phyloP scores from a whole-genome alignment of 2,329 filamentous ascomycete genomes.

The Biscogniauxia marginata region DNA sequence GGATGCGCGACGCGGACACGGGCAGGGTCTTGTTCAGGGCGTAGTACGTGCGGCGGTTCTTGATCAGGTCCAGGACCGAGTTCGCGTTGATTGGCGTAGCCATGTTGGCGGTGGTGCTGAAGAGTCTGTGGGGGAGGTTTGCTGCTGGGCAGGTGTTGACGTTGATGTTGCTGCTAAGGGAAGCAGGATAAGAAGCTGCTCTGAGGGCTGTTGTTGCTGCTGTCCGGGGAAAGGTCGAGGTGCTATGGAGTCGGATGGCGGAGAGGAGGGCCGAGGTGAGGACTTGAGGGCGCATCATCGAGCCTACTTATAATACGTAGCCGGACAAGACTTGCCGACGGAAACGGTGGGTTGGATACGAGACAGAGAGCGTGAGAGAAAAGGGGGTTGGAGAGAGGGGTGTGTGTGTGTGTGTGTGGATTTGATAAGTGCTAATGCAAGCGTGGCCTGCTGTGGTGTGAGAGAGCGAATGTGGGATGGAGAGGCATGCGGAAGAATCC shows the following conservation, averaged over 20 bases:
- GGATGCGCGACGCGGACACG: slow-evolving; percentile 57
- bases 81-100: slow-evolving; percentile 42
- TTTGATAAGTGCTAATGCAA: not conserved
- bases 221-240: slow-evolving; percentile 10
- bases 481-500: not conserved
- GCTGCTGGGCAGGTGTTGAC: slow-evolving; percentile 14
- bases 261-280: slow-evolving; percentile 26
- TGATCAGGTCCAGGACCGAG: slow-evolving; percentile 62
- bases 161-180: slow-evolving; percentile 11
- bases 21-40: slow-evolving; percentile 62
- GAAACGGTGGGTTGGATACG: not conserved
- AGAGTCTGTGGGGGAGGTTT: slow-evolving; percentile 15
- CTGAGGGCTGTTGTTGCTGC: slow-evolving; percentile 10
- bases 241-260: slow-evolving; percentile 17
- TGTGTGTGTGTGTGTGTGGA: not conserved
- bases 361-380: not conserved
- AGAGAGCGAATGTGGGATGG: not conserved
- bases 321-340: not conserved
- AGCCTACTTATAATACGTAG: slow-evolving; percentile 21
- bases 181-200: too few species aligned
- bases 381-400: not conserved
- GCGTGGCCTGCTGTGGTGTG: not conserved
- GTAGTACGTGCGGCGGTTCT: slow-evolving; percentile 69
- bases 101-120: slow-evolving; percentile 40
- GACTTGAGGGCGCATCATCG: slow-evolving; percentile 28